Evolutionary conservation across 1,284 basidiomycete genomes (phyloP), one percentile per base, ranked within the genome.

Genomic region (Leccinum colubrinum): DNA sequence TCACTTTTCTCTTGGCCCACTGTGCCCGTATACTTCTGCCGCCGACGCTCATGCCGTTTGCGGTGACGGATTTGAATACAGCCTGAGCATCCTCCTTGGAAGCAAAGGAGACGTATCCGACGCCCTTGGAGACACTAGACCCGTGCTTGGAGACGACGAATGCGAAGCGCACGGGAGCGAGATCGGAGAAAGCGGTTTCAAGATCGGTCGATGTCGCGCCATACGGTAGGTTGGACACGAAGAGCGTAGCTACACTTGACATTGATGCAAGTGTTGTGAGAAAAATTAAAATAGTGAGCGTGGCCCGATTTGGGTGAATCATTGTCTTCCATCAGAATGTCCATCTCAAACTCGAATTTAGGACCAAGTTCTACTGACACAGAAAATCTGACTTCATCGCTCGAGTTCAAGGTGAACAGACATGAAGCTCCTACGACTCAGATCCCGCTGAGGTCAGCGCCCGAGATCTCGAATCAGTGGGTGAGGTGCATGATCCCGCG

Each of bases 71-170:
- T 48, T 86, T 82, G 61, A 91, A 83, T 2, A 92, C 90, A 55
- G 81, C 77, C 71, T 91, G 84, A 3, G 96, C 97, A 78, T 99
- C 97, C 69, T 97, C 93, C 60, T 83, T 85, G 65, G 95, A 83
- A 1, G 95, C 88, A 77, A 96, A 99, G 0, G 94, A 91, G 63
- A 98, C 94, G 75, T 98, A 99, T 64, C 97, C 97, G n/a, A 98
- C 95, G 67, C 97, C 97, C 74, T 98, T 98, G 4, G 94, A 96
- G 33, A 88, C 83, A 43, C 92, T 90, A 0, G 90, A 87, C 51
- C 86, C 88, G 54, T 84, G 85, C 64, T 94, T 90, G 4, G 88
- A 87, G 11, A 98, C 97, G 2, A 99, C 88, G 72, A 99, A 99
- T 0, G 95, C 97, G 41, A 93, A 90, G 54, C 95, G 86, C 20